Percentiles rank a stretch among this genome's conserved stretches.
Conservation (phyloP, 305 asterid species). For the Solanum chacoense region DNA sequence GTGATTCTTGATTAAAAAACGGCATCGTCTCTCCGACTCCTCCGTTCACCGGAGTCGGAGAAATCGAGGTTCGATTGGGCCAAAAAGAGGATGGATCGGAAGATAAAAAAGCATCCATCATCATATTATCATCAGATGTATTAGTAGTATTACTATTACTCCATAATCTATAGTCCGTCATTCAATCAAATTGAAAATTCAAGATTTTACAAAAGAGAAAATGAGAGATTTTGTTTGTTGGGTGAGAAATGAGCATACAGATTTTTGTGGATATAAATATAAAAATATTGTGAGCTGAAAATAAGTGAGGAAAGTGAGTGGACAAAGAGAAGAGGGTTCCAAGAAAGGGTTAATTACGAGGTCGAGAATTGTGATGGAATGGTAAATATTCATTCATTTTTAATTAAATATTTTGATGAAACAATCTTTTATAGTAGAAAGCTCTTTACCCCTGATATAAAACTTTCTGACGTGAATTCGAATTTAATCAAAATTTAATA, state of each 20-base stretch:
- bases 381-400: no score
- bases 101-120: conserved; percentile 57
- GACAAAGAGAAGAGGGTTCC: neutral
- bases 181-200: conserved; percentile 12
- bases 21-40: neutral
- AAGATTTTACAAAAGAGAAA: neutral
- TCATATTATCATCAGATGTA: conserved; percentile 33
- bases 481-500: no score
- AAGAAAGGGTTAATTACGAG: neutral
- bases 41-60: neutral
- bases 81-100: conserved; percentile 45
- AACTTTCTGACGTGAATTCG: accelerated
- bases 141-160: conserved; percentile 1
- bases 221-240: neutral
- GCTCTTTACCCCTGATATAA: no score
- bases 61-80: conserved; percentile 10
- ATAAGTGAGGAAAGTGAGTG: neutral
- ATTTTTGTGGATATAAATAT: neutral
- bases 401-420: no score
- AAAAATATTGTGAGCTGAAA: neutral
- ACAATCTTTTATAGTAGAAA: no score
- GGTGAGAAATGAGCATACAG: neutral
- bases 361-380: neutral
- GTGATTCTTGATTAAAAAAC: conserved; percentile 48
- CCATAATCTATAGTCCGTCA: conserved; percentile 37